Base-by-base conservation (phyloP, 768 basidiomycete species). In the Agrocybe pediades region DNA sequence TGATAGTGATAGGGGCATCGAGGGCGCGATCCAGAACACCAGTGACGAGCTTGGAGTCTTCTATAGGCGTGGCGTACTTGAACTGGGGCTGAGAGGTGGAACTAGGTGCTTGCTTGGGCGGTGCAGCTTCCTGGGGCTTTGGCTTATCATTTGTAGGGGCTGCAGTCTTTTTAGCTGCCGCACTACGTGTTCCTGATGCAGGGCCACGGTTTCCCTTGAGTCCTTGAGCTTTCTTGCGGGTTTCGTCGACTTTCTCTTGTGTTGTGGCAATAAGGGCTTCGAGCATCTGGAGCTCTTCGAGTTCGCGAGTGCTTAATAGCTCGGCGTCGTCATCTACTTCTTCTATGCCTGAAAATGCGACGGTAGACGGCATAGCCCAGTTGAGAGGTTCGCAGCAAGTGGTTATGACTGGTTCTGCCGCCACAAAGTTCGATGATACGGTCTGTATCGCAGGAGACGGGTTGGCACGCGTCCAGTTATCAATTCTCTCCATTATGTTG, bases 1-100 rank as follows among this genome's bases (percentile, higher is more conserved):
- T 56, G 2, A 66, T 26, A 0, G 54, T 54, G 8, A 66, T 52
- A 3, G 59, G 21, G 2, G 23, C 44, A 11, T 62, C 56, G 3
- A 66, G 41, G 1, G 51, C 44, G 0, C 43, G 30, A 15, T 61
- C 39, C 2, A 57, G 44, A 1, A 62, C 48, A 6, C 25, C 33
- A 3, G 43, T 43, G 17, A 55, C 24, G 1, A 57, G 8, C 15
- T 30, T 41, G 1, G 55, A 19, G 19, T 60, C 49, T 48, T 66
- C 63, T 3, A 58, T 49, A 4, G 57, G 46, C 6, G 57, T 49
- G 3, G 41, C 41, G 24, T 54, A 61, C 11, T 55, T 50, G 40
- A 33, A 59, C 26, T 63, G 60, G 1, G 58, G 56, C 23, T 26
- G 16, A 19, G 21, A 0, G 45, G 2, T 16, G 16, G 11, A n/a